Base-by-base conservation (phyloP, 2,329 filamentous ascomycete species). In the Botryotinia globosa region DNA sequence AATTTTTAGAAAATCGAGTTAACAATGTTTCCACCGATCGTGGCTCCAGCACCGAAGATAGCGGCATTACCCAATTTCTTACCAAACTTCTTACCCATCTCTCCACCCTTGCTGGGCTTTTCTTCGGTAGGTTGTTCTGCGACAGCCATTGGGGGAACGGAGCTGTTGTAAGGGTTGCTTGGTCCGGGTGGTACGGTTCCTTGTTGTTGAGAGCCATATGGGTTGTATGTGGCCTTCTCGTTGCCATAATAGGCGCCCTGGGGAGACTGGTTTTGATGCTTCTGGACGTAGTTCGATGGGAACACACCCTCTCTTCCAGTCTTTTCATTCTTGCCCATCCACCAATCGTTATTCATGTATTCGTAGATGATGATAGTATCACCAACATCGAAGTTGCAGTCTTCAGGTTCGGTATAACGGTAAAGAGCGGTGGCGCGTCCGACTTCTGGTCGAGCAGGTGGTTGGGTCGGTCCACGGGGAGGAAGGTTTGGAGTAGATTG, bases 261-360 rank as follows among this genome's bases (percentile, higher is more conserved):
- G 8, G 61, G 51, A 56, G 42, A 72, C 79, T 82, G 69, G 82
- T 82, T 74, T 64, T 81, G 74, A 77, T 94, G 90, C 69, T 92
- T 83, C 69, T 93, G 85, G 75, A 97, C 94, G 81, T 98, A 98
- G 81, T 88, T 94, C 77, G 91, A 89, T n/a, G 95, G 95, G 87
- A 98, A 98, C 81, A 98, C 97, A 78, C 95, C 95, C 83, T 97
- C 93, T 77, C 89, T 84, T 72, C 91, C 91, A 14, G 94, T 97
- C 70, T 94, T 90, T 79, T 91, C 85, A 83, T 97, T 97, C 78
- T 88, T 89, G 77, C 95, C 95, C 86, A 94, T 91, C 94, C 94
- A 98, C 95, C 95, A 98, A 83, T 98, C 94, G 75, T 91, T 89
- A 83, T 98, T 98, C 91, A 97, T 96, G 85, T 97, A 94, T 83